Evolutionary conservation across 768 basidiomycete genomes (phyloP).

Genomic region (Pleurotus ostreatus): DNA sequence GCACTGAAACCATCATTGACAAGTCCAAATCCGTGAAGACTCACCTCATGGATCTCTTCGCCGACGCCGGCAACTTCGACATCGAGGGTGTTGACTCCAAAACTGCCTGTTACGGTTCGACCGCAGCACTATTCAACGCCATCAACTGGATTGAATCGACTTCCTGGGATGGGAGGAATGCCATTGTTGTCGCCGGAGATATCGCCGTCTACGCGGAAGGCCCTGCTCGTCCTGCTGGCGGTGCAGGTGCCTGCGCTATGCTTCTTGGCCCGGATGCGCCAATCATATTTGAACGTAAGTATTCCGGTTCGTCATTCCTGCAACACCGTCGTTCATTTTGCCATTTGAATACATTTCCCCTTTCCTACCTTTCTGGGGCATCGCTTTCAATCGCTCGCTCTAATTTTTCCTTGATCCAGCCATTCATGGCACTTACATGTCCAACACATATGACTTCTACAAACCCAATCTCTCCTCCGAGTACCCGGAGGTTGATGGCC

Average conservation of each 20-base stretch:
- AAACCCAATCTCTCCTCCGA: constrained; percentile 95
- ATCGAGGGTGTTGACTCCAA: constrained; percentile 99
- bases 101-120: constrained; percentile 98
- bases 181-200: constrained; percentile 94
- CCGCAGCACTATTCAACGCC: constrained; percentile 97
- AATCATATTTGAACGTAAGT: constrained; percentile 90
- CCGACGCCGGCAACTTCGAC: constrained; percentile 87
- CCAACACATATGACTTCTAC: constrained; percentile 98
- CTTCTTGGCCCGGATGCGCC: constrained; percentile 96
- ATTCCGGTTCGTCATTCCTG: neutral
- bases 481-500: constrained; percentile 96
- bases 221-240: constrained; percentile 89
- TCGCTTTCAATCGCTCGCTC: neutral
- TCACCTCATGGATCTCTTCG: constrained; percentile 96
- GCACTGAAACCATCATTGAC: constrained; percentile 99
- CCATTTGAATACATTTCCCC: neutral
- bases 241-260: constrained; percentile 93
- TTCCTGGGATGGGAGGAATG: constrained; percentile 97
- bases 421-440: constrained; percentile 94
- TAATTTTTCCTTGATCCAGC: constrained; percentile 46
- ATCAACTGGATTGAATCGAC: constrained; percentile 97
- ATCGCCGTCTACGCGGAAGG: constrained; percentile 99
- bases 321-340: constrained; percentile 10
- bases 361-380: neutral
- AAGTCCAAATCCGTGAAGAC: constrained; percentile 99